These are phyloP conservation scores for Macrophomina pseudophaseolina DNA, from an alignment of 2,329 filamentous ascomycete genomes.

Conservation along the genomic window DNA sequence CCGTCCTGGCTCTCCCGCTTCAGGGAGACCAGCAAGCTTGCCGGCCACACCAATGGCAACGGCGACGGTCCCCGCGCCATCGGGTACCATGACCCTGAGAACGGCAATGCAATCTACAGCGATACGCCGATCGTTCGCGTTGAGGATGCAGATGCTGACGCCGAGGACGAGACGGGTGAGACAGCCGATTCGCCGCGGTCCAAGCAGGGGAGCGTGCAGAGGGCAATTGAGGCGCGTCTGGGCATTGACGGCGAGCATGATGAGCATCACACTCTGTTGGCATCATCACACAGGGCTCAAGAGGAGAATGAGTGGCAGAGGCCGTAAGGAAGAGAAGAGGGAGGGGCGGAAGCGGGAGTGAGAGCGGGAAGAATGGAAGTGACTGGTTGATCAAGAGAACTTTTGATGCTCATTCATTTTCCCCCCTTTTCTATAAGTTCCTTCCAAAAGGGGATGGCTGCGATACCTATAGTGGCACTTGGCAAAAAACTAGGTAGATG, in stretches of 20 bases:
- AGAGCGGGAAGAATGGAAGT: not conserved
- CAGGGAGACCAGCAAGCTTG: not conserved
- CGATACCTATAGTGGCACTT: no score
- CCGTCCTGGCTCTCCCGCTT: constrained; percentile 7
- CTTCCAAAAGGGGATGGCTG: no score
- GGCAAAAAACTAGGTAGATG: not conserved
- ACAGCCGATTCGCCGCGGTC: not conserved
- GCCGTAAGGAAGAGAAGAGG: not conserved
- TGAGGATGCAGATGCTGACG: not conserved
- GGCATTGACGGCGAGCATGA: constrained; percentile 10
- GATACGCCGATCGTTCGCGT: not conserved
- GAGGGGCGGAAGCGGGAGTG: not conserved
- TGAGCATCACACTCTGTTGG: constrained; percentile 14
- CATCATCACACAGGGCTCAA: not conserved
- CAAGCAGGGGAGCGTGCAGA: not conserved
- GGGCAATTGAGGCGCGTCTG: constrained; percentile 8
- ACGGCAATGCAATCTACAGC: not conserved
- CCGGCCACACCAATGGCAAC: not conserved
- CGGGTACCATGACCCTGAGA: constrained; percentile 1
- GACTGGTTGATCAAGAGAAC: not conserved
- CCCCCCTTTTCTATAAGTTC: no score
- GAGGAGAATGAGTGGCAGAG: constrained; percentile 18
- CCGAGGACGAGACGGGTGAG: not conserved
- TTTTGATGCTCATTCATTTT: no score
- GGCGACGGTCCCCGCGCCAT: not conserved